Conservation (phyloP, 2,329 filamentous ascomycete species). For the Stagonosporopsis tanaceti region DNA sequence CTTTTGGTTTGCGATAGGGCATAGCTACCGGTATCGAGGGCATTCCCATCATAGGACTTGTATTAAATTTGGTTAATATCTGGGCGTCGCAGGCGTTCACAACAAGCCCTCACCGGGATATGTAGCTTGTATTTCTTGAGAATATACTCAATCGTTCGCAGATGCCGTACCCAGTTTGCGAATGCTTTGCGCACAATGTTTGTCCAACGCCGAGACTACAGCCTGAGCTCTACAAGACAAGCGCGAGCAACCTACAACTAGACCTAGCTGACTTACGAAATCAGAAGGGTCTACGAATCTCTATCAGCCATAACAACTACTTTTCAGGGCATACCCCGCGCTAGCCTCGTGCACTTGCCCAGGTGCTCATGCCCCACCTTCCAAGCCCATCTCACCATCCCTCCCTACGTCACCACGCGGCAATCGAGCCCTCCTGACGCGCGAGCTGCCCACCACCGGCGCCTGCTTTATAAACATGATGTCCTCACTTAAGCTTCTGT, state of each 20-base stretch:
- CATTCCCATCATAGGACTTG: conserved; percentile 3
- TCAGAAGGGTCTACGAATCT: not conserved
- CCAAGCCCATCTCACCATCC: conserved; percentile 21
- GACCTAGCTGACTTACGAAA: not conserved
- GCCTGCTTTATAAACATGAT: conserved; percentile 30
- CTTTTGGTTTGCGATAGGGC: conserved; percentile 10
- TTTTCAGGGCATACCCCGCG: conserved; percentile 6
- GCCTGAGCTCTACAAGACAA: not conserved
- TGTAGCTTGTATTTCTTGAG: conserved; percentile 6
- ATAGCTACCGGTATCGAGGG: not conserved
- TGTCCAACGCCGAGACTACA: not conserved
- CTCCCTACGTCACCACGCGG: conserved; percentile 37
- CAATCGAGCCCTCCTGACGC: conserved; percentile 18
- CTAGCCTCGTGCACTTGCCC: conserved; percentile 14
- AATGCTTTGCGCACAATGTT: not conserved
- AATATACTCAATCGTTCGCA: conserved; percentile 9
- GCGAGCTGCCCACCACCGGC: conserved; percentile 10
- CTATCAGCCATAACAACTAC: not conserved
- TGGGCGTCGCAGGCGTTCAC: conserved; percentile 17
- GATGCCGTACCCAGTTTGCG: not conserved
- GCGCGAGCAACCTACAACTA: not conserved
- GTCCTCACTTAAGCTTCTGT: conserved; percentile 16
- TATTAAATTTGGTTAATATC: conserved; percentile 15
- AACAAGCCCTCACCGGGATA: not conserved
- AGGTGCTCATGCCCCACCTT: conserved; percentile 20